Base-by-base conservation (phyloP, 208 protist species). In the Trypanosoma grayi region DNA sequence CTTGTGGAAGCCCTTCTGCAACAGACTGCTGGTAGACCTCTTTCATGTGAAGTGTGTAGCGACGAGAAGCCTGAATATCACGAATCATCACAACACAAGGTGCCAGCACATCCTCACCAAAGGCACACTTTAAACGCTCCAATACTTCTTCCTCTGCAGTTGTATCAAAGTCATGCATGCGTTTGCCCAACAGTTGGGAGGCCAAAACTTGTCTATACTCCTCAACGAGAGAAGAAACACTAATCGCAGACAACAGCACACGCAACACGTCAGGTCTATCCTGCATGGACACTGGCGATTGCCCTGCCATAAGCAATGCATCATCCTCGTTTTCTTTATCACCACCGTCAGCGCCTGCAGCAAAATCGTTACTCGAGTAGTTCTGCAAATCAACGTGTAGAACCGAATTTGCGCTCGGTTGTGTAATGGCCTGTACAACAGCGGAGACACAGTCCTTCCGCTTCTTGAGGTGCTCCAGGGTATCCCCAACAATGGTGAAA, bases 71-170 rank as follows among this genome's bases (percentile, higher is more conserved):
- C 64, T 90, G 77, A 33, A 95, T 62, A 54, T 95, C 89, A 18
- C 81, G 79, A 39, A 95, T 60, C 85, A 95, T 95, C 41, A 95
- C 86, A 5, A 77, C 72, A 48, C 89, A 95, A 14, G 73, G 68
- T 43, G 76, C 62, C 16, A 95, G 60, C 24, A 75, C 70, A 45
- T 85, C 77, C 68, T 90, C 85, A 48, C 89, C 89, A 33, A 95
- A 84, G 11, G 79, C 80, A 57, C 85, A 90, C 63, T 87, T 86
- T n/a, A 95, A 68, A 28, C 89, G 83, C 64, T 95, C 89, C 30
- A 92, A 70, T 25, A 92, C 84, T 64, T 95, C 89, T 55, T 93
- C 85, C 60, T 92, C 85, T 4, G 70, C 57, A 0, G 79, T 85
- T 16, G 83, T 91, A 70, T 93, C 81, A 57, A 93, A 95, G 57